phyloP scores from a whole-genome alignment of 2,329 filamentous ascomycete genomes.

The Fusarium chuoi region DNA sequence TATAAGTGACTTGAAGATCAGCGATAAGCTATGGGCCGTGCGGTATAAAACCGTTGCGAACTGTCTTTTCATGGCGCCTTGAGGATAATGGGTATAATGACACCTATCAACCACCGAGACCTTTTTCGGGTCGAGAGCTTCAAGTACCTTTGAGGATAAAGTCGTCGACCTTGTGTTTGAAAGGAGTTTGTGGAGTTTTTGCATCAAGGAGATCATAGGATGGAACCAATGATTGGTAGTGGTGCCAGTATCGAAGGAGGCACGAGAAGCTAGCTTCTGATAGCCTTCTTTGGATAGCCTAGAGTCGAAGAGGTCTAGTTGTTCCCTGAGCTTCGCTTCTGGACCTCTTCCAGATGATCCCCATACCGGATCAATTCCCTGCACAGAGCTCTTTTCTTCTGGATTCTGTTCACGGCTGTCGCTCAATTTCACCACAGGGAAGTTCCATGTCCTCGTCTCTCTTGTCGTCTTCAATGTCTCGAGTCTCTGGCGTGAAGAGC shows the following conservation, averaged over 20 bases:
- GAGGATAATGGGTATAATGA: too few species aligned
- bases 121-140: not conserved
- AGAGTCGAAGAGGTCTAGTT: not conserved
- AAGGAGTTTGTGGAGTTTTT: too few species aligned
- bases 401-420: not conserved
- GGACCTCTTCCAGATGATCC: not conserved
- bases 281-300: too few species aligned
- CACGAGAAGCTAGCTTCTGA: not conserved
- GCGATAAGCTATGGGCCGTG: too few species aligned
- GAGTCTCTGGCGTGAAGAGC: not conserved
- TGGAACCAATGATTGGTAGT: too few species aligned
- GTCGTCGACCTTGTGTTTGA: not conserved
- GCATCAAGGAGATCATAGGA: too few species aligned
- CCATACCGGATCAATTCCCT: not conserved
- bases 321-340: not conserved
- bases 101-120: too few species aligned
- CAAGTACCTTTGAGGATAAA: not conserved
- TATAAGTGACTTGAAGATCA: not conserved
- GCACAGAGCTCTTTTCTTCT: not conserved
- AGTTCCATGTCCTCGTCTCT: too few species aligned
- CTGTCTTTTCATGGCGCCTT: too few species aligned
- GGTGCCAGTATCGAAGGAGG: too few species aligned
- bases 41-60: not conserved
- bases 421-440: not conserved
- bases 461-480: not conserved